Evolutionary conservation across 78 protist species (phyloP).

Genomic region (Dictyostelium firmibasis): DNA sequence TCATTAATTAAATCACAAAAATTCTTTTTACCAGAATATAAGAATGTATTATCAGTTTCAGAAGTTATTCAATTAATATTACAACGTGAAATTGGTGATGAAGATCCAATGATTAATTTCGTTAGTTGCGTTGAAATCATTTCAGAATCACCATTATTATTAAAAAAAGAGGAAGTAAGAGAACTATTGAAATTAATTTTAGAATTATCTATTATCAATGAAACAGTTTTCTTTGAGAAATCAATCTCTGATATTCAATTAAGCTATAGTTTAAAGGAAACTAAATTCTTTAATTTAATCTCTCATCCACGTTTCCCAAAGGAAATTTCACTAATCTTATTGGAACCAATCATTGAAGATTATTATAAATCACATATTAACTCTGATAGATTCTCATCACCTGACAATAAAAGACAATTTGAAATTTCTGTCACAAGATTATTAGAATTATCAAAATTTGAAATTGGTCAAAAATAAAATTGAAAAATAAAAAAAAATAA

Average conservation of each 20-base stretch:
- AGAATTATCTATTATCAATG: background rate
- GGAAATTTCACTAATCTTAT: background rate
- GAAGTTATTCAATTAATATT: background rate
- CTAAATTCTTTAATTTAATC: background rate
- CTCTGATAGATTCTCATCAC: background rate
- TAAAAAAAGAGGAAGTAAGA: background rate
- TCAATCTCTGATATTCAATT: constrained; percentile 21
- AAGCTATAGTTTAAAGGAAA: background rate
- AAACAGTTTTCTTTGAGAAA: background rate
- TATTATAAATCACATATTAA: background rate
- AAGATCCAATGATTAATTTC: background rate
- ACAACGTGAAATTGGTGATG: background rate
- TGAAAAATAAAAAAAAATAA: too few relatives aligned
- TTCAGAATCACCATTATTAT: constrained; percentile 19
- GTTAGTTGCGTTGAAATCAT: constrained; percentile 8
- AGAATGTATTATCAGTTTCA: background rate
- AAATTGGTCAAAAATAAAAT: background rate
- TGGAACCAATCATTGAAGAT: background rate
- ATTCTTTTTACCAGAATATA: constrained; percentile 11
- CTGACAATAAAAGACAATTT: constrained; percentile 14
- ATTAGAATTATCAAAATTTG: background rate
- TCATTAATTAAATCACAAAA: constrained; percentile 31
- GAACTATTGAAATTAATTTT: background rate
- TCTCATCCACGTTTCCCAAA: background rate
- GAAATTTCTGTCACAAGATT: background rate